phyloP scores from a whole-genome alignment of 2,329 filamentous ascomycete species.

The Geosmithia flava region DNA sequence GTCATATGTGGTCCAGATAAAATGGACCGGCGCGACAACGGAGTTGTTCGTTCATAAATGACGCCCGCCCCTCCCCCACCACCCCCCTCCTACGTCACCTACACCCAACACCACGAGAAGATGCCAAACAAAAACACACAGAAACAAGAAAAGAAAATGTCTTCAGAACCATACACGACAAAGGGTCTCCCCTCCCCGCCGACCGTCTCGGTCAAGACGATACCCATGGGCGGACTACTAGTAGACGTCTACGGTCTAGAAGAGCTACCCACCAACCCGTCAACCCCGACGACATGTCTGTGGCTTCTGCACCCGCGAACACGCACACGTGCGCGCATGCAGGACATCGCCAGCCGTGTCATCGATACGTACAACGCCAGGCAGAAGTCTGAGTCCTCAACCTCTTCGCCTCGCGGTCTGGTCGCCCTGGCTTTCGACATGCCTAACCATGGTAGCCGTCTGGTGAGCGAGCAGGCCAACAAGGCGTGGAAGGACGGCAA shows the following conservation, averaged over 20 bases:
- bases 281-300: constrained; percentile 57
- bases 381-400: constrained; percentile 6
- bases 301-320: constrained; percentile 83
- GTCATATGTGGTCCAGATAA: too few relatives aligned
- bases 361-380: constrained; percentile 46
- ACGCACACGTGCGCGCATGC: constrained; percentile 61
- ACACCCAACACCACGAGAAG: too few relatives aligned
- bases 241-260: constrained; percentile 71
- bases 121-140: too few relatives aligned
- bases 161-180: constrained; percentile 12
- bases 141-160: not conserved
- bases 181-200: constrained; percentile 25
- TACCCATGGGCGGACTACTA: constrained; percentile 66
- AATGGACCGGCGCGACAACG: too few relatives aligned
- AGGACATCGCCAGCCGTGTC: constrained; percentile 54
- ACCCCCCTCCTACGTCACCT: too few relatives aligned
- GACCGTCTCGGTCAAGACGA: constrained; percentile 48
- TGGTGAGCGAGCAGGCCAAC: constrained; percentile 57
- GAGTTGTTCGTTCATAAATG: too few relatives aligned
- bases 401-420: constrained; percentile 37
- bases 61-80: too few relatives aligned
- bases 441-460: constrained; percentile 74
- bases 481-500: constrained; percentile 72
- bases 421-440: constrained; percentile 84
- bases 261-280: constrained; percentile 45